A percentile compares a stretch with the other conserved stretches of the same genome.
phyloP scores from a whole-genome alignment of 495 filamentous ascomycete species.

The Penicillium alfredii region DNA sequence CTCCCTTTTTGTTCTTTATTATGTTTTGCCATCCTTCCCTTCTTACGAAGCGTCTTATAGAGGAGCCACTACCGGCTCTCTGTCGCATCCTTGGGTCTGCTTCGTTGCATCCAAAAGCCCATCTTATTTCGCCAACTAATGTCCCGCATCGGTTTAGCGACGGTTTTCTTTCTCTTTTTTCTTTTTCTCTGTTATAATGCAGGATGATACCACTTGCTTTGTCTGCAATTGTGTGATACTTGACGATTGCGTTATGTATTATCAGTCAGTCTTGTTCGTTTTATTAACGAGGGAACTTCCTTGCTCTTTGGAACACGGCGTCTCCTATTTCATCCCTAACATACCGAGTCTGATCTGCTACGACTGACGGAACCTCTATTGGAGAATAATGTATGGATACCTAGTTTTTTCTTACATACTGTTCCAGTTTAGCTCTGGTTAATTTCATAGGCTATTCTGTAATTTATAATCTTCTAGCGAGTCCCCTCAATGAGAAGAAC shows the following conservation, averaged over 20 bases:
- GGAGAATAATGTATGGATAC: no score
- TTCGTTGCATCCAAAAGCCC: conserved; percentile 28
- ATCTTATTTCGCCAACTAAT: conserved; percentile 17
- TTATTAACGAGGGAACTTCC: no score
- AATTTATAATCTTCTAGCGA: no score
- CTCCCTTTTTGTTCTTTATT: neutral
- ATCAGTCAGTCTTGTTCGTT: conserved; percentile 7
- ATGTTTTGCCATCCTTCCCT: neutral
- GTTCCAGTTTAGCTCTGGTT: neutral
- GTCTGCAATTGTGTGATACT: conserved; percentile 20
- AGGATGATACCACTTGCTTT: conserved; percentile 39
- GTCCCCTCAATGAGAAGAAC: no score
- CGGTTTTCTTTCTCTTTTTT: conserved; percentile 6
- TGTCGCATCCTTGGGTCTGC: conserved; percentile 20
- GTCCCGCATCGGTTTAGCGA: conserved; percentile 17
- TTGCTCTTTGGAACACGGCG: no score
- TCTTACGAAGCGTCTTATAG: conserved; percentile 25
- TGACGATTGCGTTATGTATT: conserved; percentile 24
- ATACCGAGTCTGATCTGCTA: no score
- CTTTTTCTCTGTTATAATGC: conserved; percentile 19
- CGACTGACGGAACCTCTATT: no score
- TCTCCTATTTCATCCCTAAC: no score
- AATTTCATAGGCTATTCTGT: no score
- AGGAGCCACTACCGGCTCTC: conserved; percentile 18
- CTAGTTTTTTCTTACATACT: conserved; percentile 1